These are phyloP conservation scores for Monosporascus sp. DNA, from an alignment of 2,329 filamentous ascomycete species.

Conservation along the genomic window DNA sequence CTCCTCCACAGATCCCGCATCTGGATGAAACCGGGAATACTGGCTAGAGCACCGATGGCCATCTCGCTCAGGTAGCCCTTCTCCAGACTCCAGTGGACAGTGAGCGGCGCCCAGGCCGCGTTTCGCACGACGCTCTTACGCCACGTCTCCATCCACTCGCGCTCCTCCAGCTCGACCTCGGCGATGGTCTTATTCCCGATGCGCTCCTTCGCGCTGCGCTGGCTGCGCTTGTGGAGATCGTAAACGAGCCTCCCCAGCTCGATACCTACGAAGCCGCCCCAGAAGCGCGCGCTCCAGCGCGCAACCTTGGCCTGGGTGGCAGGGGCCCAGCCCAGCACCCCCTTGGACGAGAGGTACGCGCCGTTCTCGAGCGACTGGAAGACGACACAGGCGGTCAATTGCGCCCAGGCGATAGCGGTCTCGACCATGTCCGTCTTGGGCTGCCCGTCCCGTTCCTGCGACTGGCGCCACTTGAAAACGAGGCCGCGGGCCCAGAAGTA, in stretches of 20 bases:
- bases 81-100: slow-evolving; percentile 75
- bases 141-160: slow-evolving; percentile 47
- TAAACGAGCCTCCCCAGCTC: slow-evolving; percentile 64
- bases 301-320: slow-evolving; percentile 57
- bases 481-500: slow-evolving; percentile 60
- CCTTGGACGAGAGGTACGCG: slow-evolving; percentile 70
- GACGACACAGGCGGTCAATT: slow-evolving; percentile 60
- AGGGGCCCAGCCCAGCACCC: slow-evolving; percentile 56
- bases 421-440: slow-evolving; percentile 37
- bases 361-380: slow-evolving; percentile 83
- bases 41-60: slow-evolving; percentile 54
- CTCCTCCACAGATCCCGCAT: slow-evolving; percentile 28
- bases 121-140: slow-evolving; percentile 65
- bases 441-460: slow-evolving; percentile 22
- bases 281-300: slow-evolving; percentile 72
- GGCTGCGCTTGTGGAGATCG: slow-evolving; percentile 36
- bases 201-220: slow-evolving; percentile 30
- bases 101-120: slow-evolving; percentile 73
- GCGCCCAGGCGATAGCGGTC: slow-evolving; percentile 54
- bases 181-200: slow-evolving; percentile 36
- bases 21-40: slow-evolving; percentile 26
- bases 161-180: slow-evolving; percentile 24
- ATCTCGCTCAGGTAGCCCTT: slow-evolving; percentile 57
- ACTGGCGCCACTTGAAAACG: slow-evolving; percentile 29
- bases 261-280: slow-evolving; percentile 71